Base-by-base conservation (phyloP, 192 early-diverging fungal species). In the Coemansia sp. region DNA sequence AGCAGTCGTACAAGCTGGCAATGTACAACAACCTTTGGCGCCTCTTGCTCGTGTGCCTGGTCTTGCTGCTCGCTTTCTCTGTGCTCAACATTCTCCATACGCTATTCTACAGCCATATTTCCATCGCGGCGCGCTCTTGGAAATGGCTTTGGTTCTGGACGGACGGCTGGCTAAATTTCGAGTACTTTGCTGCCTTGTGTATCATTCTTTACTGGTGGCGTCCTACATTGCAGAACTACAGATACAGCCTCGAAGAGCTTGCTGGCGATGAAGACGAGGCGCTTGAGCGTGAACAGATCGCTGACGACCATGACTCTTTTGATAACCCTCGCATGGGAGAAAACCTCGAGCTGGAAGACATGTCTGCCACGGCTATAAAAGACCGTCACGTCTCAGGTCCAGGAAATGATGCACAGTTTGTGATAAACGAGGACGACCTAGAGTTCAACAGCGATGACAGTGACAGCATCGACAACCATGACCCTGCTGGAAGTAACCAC, bases 141-240 rank as follows among this genome's bases (percentile, higher is more conserved):
- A 81, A 83, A 54, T 89, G 87, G 73, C 86, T 91, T 61, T 99
- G 95, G 95, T 86, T 96, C 74, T 85, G 96, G 70, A 81, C 94
- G 35, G 95, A 96, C 67, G 95, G 94, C 25, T 93, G 92, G 91
- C 69, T 96, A 29, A 95, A 96, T 79, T 69, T 92, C n/a, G 79
- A 94, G 38, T 97, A 96, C 61, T 87, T 95, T 56, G 69, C 88
- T 25, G 89, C 91, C 11, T 89, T 94, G 61, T 68, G 88, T 6
- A 80, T 87, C 15, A 94, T 99, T 67, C 81, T 91, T 20, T 86
- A 91, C 34, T 82, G 95, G 63, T 99, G 97, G 97, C 75, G 95
- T 56, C 97, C 97, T 0, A 97, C 95, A 0, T 79, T 81, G 32
- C 91, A 95, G 63, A 99, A 99, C 76, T 87, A 88, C 66, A 86